Evolutionary conservation across 78 protist genomes (phyloP).

Genomic region (Diacronema lutheri): DNA sequence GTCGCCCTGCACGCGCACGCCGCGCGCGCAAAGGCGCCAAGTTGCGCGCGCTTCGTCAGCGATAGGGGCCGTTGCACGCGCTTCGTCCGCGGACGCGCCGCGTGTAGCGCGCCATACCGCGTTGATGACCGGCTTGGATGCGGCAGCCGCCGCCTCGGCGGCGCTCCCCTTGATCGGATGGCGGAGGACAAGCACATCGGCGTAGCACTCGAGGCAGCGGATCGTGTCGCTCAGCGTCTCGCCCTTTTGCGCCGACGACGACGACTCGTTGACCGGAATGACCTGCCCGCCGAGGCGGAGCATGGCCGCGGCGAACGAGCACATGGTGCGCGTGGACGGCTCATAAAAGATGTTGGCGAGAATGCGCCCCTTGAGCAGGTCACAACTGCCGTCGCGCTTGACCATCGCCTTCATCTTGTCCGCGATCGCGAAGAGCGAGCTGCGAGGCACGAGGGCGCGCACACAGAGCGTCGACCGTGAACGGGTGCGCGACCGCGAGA

Average conservation of each 20-base stretch:
- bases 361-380: constrained; percentile 50
- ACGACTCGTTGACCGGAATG: constrained; percentile 39
- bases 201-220: constrained; percentile 76
- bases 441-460: too few species aligned
- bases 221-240: constrained; percentile 83
- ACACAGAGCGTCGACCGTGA: too few species aligned
- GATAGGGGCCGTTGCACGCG: too few species aligned
- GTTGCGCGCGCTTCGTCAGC: too few species aligned
- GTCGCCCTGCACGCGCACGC: constrained; percentile 64
- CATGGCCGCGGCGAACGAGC: constrained; percentile 89
- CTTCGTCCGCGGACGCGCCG: too few species aligned
- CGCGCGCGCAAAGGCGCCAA: too few species aligned
- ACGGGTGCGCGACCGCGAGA: too few species aligned
- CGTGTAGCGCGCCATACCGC: constrained; percentile 20
- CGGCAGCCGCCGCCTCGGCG: constrained; percentile 49
- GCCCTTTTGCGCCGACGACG: constrained; percentile 77
- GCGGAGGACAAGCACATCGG: constrained; percentile 82
- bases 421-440: too few species aligned
- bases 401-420: too few species aligned
- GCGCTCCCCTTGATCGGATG: constrained; percentile 83
- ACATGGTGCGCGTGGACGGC: constrained; percentile 84
- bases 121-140: constrained; percentile 83
- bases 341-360: constrained; percentile 80
- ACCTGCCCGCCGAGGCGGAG: constrained; percentile 86
- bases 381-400: background rate